phyloP scores from a whole-genome alignment of 305 asterid species.

The Fraxinus platypoda region DNA sequence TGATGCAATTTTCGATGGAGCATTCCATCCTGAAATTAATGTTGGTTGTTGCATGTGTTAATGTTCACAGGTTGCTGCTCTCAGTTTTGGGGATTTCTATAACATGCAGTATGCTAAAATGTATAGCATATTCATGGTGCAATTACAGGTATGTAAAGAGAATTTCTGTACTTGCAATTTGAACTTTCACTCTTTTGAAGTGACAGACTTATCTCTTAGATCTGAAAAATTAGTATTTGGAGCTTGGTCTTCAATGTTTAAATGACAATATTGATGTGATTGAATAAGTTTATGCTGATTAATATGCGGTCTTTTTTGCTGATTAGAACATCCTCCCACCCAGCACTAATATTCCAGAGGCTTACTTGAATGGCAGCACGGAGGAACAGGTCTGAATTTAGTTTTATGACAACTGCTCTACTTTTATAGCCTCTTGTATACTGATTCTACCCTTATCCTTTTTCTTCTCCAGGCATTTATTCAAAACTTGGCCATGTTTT shows the following conservation, averaged over 20 bases:
- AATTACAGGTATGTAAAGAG: conserved; percentile 66
- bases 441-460: conserved; percentile 22
- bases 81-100: conserved; percentile 85
- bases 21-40: background rate
- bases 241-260: conserved; percentile 13
- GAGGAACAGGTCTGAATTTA: conserved; percentile 78
- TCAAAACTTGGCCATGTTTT: conserved; percentile 90
- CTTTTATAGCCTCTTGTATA: background rate
- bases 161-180: background rate
- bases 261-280: background rate
- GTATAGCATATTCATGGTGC: conserved; percentile 80
- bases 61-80: conserved; percentile 83
- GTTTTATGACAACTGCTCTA: conserved; percentile 3
- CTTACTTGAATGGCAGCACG: conserved; percentile 74
- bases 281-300: conserved; percentile 22
- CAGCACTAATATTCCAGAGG: conserved; percentile 63
- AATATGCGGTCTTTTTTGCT: conserved; percentile 11
- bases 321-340: conserved; percentile 66
- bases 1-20: background rate
- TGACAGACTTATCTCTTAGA: background rate
- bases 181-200: background rate
- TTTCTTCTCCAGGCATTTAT: conserved; percentile 69
- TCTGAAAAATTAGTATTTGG: background rate
- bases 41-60: conserved; percentile 1
- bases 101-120: conserved; percentile 70